Base-by-base conservation (phyloP, 1,139 yeast genomes). In the Fermentozyma sake region DNA sequence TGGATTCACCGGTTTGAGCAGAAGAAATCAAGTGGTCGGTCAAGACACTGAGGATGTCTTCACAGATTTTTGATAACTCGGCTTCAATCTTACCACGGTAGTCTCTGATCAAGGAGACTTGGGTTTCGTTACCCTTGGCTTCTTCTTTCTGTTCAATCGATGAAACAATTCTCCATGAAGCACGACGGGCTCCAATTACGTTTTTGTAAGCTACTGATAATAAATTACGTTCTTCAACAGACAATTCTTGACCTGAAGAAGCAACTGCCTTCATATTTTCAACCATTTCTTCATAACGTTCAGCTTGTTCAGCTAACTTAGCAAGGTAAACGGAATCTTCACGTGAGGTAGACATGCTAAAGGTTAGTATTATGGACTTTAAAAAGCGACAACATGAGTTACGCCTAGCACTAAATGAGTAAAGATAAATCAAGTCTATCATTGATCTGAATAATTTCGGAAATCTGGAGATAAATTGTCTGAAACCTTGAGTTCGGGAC, bases 201-300 rank as follows among this genome's bases (percentile, higher is more conserved):
- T 91, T 91, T 68, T 91, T 91, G 75, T 89, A 91, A 42, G 98
- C 98, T 46, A 91, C 96, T 20, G 96, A 86, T 52, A 91, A 76
- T 51, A 91, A 76, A 66, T 91, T 91, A 68, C 98, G 89, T 71
- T 91, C 98, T 68, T 91, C 98, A 44, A 91, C 96, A 21, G 94
- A 82, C 51, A 91, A 73, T 63, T 89, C 97, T 64, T 86, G 89
- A 41, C 96, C 96, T 27, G 95, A 76, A 24, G 95, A 82, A 46
- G 96, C 96, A 55, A 91, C 97, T 36, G 86, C 84, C 66, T 89
- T 89, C 97, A 91, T 91, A 69, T 85, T 85, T 63, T 87, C 96
- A 50, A 91, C 97, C 97, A 87, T 89, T 70, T 93, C 98, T 70
- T 91, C 98, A 62, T 91, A 91, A 68, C 98, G 94, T 72, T 91